Percentiles rank a stretch among this genome's conserved stretches.
These are phyloP conservation scores for Dioszegia crocea DNA, from an alignment of 768 basidiomycete species.

Conservation along the genomic window DNA sequence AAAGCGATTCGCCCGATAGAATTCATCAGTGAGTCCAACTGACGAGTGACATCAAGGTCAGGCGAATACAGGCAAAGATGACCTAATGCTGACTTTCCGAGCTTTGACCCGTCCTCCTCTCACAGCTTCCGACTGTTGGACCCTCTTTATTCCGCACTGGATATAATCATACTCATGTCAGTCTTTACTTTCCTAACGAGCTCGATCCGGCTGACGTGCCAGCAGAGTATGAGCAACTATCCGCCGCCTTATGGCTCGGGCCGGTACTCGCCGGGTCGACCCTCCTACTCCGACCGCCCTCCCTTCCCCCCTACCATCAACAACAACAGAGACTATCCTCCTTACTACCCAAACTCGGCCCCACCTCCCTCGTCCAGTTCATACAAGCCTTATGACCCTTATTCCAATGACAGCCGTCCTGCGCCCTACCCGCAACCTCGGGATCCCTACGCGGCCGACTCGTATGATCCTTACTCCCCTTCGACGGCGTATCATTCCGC, in stretches of 20 bases:
- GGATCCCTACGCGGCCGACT: constrained; percentile 25
- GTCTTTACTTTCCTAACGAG: not conserved
- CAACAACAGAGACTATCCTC: constrained; percentile 13
- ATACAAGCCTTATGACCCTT: constrained; percentile 28
- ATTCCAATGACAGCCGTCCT: constrained; percentile 12
- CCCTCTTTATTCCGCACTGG: no score
- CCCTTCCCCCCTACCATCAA: constrained; percentile 13
- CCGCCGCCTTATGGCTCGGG: constrained; percentile 26
- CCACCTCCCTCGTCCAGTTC: constrained; percentile 11
- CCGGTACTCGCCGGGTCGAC: constrained; percentile 34
- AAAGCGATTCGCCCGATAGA: no score
- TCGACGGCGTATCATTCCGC: constrained; percentile 17
- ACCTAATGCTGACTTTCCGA: no score
- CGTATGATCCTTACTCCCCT: constrained; percentile 40
- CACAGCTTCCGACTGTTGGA: no score
- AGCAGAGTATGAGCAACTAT: constrained; percentile 24
- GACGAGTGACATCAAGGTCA: not conserved
- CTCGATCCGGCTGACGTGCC: not conserved
- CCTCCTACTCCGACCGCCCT: constrained; percentile 21
- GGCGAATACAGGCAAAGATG: no score
- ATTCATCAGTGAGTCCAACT: not conserved
- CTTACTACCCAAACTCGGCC: constrained; percentile 11
- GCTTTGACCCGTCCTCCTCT: no score
- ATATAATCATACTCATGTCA: not conserved
- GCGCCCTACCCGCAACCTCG: constrained; percentile 33